A percentile compares a stretch with the other conserved stretches of the same genome.
These are phyloP conservation scores for Elsinoe batatas DNA, from an alignment of 2,329 filamentous ascomycete genomes.

Conservation along the genomic window DNA sequence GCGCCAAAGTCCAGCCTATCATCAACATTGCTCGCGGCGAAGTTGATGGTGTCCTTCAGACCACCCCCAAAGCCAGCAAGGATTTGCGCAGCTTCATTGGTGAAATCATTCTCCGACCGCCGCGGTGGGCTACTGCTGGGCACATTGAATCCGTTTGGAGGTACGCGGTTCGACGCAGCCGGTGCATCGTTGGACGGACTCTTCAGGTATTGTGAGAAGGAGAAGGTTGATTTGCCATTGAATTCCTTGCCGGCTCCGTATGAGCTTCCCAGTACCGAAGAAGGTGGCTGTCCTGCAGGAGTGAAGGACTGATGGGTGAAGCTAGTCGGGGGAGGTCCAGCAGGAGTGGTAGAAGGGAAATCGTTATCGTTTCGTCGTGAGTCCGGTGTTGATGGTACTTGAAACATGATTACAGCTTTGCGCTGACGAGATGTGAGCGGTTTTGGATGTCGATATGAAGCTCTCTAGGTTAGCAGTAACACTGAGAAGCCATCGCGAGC, in stretches of 20 bases:
- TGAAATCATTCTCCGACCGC: conserved; percentile 23
- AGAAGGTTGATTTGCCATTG: conserved; percentile 12
- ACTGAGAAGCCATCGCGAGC: too few species aligned
- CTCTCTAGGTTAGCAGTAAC: too few species aligned
- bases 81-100: conserved; percentile 12
- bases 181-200: conserved; percentile 1
- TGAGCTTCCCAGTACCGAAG: conserved; percentile 28
- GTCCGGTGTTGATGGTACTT: conserved; percentile 16
- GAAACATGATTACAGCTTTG: conserved; percentile 14
- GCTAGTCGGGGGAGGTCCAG: conserved; percentile 26
- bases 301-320: conserved; percentile 27
- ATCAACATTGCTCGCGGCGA: not conserved
- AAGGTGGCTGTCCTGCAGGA: conserved; percentile 27
- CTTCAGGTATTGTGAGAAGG: conserved; percentile 5
- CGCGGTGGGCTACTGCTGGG: conserved; percentile 30
- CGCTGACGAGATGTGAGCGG: not conserved
- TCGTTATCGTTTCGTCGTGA: conserved; percentile 14
- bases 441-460: too few species aligned
- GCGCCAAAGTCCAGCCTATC: conserved; percentile 18
- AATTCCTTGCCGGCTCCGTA: conserved; percentile 17
- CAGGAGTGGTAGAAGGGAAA: conserved; percentile 28
- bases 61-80: conserved; percentile 27
- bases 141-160: conserved; percentile 23
- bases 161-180: not conserved
- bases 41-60: conserved; percentile 21